Evolutionary conservation across 139 green algal genomes (phyloP).

Genomic region (Dunaliella sp.): DNA sequence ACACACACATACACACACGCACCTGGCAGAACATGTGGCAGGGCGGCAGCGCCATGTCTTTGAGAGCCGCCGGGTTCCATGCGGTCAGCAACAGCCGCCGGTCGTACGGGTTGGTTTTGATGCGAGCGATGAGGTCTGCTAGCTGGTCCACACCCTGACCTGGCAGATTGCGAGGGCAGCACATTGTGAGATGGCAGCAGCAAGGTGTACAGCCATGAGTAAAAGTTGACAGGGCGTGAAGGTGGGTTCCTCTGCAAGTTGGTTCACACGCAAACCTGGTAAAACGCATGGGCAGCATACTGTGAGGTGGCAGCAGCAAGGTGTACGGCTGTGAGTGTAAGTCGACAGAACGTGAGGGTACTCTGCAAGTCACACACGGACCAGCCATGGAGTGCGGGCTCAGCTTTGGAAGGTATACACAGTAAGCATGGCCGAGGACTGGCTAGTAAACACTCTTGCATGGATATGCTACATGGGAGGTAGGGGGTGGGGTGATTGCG

Average conservation of each 20-base stretch:
- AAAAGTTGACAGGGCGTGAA: not conserved
- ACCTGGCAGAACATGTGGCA: slow-evolving; percentile 99
- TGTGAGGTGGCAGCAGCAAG: too few relatives aligned
- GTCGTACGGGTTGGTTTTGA: slow-evolving; percentile 88
- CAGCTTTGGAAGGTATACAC: too few relatives aligned
- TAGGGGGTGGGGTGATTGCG: too few relatives aligned
- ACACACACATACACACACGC: not conserved
- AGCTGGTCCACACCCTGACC: slow-evolving; percentile 95
- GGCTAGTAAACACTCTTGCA: too few relatives aligned
- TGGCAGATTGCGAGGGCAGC: slow-evolving; percentile 10
- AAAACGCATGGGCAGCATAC: too few relatives aligned
- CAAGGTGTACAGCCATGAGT: not conserved
- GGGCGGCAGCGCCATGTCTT: slow-evolving; percentile 95
- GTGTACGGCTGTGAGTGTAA: too few relatives aligned
- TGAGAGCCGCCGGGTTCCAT: slow-evolving; percentile 95
- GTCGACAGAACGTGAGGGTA: too few relatives aligned
- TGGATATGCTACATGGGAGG: too few relatives aligned
- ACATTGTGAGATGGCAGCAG: too few relatives aligned
- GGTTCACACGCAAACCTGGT: not conserved
- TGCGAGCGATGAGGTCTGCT: slow-evolving; percentile 86
- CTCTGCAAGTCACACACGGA: too few relatives aligned
- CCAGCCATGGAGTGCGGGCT: too few relatives aligned
- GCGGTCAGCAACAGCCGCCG: slow-evolving; percentile 94
- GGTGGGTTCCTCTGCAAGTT: not conserved
- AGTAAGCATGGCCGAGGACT: too few relatives aligned